A percentile compares a stretch with the other conserved stretches of the same genome.
Conservation (phyloP, 176 grass and related monocot species). For the Cenchrus fungigraminus region DNA sequence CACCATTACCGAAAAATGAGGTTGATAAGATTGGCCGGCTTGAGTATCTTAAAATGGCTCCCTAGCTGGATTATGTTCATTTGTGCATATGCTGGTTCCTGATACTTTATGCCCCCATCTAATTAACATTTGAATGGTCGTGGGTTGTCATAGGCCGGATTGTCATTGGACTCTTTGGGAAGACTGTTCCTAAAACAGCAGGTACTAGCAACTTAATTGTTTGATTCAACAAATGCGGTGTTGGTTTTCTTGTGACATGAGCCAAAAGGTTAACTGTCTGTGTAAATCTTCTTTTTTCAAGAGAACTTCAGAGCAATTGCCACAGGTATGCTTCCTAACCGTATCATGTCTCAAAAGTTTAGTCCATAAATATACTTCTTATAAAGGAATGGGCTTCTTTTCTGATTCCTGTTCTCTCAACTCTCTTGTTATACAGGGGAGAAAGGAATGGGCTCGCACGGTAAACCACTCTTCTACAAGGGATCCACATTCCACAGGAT, state of each 20-base stretch:
- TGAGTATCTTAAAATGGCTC: not conserved
- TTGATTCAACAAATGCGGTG: not conserved
- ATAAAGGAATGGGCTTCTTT: not conserved
- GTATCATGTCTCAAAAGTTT: not conserved
- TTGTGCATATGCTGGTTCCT: not conserved
- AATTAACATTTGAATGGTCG: not conserved
- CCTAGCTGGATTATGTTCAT: not conserved
- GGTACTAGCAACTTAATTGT: not conserved
- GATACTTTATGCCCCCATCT: not conserved
- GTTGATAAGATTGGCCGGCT: not conserved
- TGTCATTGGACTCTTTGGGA: constrained; percentile 24
- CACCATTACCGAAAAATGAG: too few relatives aligned
- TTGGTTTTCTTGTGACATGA: not conserved
- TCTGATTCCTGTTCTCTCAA: too few relatives aligned
- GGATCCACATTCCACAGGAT: constrained; percentile 30
- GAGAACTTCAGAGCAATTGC: constrained; percentile 30
- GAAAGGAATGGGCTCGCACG: constrained; percentile 4
- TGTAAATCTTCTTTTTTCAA: not conserved
- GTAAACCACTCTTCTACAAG: constrained; percentile 23
- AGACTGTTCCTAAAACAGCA: constrained; percentile 27
- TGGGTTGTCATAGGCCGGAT: constrained; percentile 8
- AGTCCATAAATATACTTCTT: not conserved
- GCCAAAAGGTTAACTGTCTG: not conserved
- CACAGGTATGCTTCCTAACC: constrained; percentile 19
- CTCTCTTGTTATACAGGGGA: constrained; percentile 13